Base-by-base conservation (phyloP, 768 basidiomycete species). In the Leccinellum rugosiceps region DNA sequence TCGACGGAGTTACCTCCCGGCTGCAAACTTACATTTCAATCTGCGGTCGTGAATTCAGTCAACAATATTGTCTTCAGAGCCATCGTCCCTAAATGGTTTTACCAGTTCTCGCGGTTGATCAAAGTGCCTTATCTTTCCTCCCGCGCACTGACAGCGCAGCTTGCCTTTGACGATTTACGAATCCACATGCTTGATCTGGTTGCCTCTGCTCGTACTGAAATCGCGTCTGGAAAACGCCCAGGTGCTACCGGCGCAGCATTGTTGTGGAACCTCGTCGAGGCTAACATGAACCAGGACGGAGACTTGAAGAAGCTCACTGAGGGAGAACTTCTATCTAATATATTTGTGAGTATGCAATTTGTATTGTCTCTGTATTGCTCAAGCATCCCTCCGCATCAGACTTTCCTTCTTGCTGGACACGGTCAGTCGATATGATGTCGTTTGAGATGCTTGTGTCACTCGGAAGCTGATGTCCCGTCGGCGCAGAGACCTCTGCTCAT, bases 351-450 rank as follows among this genome's bases (percentile, higher is more conserved):
- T 66, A 15, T 5, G 9, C 35, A 35, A 3, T 45, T 35, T 30
- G 3, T 11, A 41, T 30, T 5, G 19, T 25, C 30, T 17, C 30
- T 15, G 7, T 28, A 2, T 3, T 17, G 19, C 48, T 52, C n/a
- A 41, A 1, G 25, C 8, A 52, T 19, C 5, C 31, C 48, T 47
- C 17, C 30, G 1, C 45, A 15, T 8, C 30, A 82, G 81, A 62
- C 67, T 3, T 81, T 81, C 61, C 71, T 80, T 30, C 63, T 82
- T 26, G 79, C 80, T 17, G 81, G 80, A 11, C 79, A 80, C 63
- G 80, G 80, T 78, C 52, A 7, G 70, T 46, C 25, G 25, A 25
- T 4, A 52, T 13, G 3, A 31, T 17, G 19, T 17, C 8, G 28
- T 43, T 15, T 46, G 28, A 7, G 2, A 13, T 30, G 2, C 21